Percentiles rank a stretch among this genome's conserved stretches.
Conservation (phyloP, 257 asterid genomes). For the Solanum tarijense region DNA sequence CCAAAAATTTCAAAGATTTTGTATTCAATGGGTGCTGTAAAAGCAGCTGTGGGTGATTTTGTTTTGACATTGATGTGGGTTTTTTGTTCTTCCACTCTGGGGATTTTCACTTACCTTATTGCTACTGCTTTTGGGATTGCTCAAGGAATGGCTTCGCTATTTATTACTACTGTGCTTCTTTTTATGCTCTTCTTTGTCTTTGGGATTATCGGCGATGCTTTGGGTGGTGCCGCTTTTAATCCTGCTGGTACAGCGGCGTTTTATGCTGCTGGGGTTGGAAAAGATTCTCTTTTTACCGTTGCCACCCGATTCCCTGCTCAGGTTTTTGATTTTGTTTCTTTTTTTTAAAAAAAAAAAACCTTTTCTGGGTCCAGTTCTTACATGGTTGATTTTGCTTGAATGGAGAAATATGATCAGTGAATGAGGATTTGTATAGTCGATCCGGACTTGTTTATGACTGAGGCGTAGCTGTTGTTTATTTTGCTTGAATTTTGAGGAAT, state of each 20-base stretch:
- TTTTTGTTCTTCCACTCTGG: conserved; percentile 29
- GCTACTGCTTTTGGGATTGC: conserved; percentile 46
- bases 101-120: conserved; percentile 34
- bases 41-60: conserved; percentile 28
- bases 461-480: background rate
- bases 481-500: background rate
- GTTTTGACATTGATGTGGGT: conserved; percentile 37
- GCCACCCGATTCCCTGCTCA: conserved; percentile 68
- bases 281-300: conserved; percentile 45
- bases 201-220: conserved; percentile 50
- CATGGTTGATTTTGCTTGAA: background rate
- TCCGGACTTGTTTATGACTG: background rate
- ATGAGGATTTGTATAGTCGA: background rate
- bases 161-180: conserved; percentile 47
- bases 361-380: background rate
- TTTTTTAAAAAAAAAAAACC: no score
- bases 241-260: conserved; percentile 85
- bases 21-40: conserved; percentile 20
- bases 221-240: conserved; percentile 85
- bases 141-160: conserved; percentile 27
- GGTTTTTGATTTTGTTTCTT: background rate
- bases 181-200: conserved; percentile 47
- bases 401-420: background rate
- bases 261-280: conserved; percentile 62
- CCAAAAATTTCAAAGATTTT: background rate